phyloP scores from a whole-genome alignment of 1,139 yeast genomes.

The Entelexis paramagnoliae region DNA sequence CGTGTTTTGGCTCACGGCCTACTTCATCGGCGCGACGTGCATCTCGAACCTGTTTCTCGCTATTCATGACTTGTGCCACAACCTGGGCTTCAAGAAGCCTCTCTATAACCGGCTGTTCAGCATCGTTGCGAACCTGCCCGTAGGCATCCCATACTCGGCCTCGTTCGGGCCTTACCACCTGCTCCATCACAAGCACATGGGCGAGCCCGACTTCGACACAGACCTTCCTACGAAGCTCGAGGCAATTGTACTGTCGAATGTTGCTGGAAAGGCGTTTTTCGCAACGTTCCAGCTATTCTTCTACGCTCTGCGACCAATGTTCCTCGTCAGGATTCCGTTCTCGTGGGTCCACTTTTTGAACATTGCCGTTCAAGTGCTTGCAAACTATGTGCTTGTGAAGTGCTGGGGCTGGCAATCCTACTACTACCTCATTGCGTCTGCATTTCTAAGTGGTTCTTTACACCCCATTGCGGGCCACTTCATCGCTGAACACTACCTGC shows the following conservation, averaged over 20 bases:
- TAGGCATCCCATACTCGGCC: constrained; percentile 84
- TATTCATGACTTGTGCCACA: constrained; percentile 80
- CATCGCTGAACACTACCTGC: constrained; percentile 83
- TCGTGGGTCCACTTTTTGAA: constrained; percentile 66
- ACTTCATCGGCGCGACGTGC: constrained; percentile 74
- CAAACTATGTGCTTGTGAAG: constrained; percentile 48
- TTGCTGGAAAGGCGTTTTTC: constrained; percentile 80
- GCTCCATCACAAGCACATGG: constrained; percentile 80
- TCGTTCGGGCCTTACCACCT: constrained; percentile 89
- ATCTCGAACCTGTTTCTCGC: constrained; percentile 78
- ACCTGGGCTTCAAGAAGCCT: constrained; percentile 73
- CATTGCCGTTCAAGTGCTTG: constrained; percentile 47
- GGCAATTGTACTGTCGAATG: constrained; percentile 60
- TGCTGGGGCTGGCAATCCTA: constrained; percentile 57
- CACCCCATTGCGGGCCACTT: constrained; percentile 95
- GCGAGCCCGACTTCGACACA: constrained; percentile 77
- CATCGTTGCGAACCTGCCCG: constrained; percentile 69
- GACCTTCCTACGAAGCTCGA: constrained; percentile 77
- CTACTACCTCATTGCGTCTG: constrained; percentile 58
- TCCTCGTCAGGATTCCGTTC: constrained; percentile 62
- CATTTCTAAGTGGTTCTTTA: constrained; percentile 80
- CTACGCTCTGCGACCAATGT: constrained; percentile 85
- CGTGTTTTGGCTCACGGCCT: constrained; percentile 55
- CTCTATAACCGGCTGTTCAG: constrained; percentile 67
- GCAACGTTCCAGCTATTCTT: constrained; percentile 83